These are phyloP conservation scores for Theileria equi DNA, from an alignment of 169 alveolate species.

Conservation along the genomic window DNA sequence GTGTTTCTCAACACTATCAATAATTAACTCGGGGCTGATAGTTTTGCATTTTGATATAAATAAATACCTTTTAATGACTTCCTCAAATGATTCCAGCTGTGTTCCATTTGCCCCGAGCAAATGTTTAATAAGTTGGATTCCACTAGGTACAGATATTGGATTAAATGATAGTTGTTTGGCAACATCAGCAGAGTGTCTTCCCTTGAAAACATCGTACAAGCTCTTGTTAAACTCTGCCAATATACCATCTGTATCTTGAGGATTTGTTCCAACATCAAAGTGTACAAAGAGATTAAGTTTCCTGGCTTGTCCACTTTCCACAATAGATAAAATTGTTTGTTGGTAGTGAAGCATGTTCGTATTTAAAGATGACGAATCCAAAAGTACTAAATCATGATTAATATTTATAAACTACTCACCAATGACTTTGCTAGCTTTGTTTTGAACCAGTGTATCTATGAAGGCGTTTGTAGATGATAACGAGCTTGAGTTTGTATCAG, in stretches of 20 bases:
- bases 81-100: not conserved
- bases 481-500: not conserved
- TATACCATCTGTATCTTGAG: not conserved
- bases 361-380: not conserved
- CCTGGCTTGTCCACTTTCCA: conserved; percentile 34
- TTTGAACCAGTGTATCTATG: conserved; percentile 21
- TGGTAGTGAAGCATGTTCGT: not conserved
- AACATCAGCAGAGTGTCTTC: not conserved
- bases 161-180: not conserved
- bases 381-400: not conserved
- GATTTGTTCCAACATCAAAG: conserved; percentile 2
- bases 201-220: conserved; percentile 2
- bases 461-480: conserved; percentile 11
- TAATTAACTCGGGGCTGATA: not conserved
- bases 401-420: not conserved
- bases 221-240: not conserved
- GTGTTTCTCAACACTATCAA: not conserved
- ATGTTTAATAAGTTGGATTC: conserved; percentile 1
- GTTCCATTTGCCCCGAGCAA: conserved; percentile 25
- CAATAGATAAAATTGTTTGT: conserved; percentile 2
- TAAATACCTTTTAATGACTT: not conserved
- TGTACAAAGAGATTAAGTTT: conserved; percentile 12
- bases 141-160: conserved; percentile 19
- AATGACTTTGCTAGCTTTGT: conserved; percentile 11
- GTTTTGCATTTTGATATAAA: not conserved